Base-by-base conservation (phyloP, 345 rosid genomes). In the Ceriops decandra region DNA sequence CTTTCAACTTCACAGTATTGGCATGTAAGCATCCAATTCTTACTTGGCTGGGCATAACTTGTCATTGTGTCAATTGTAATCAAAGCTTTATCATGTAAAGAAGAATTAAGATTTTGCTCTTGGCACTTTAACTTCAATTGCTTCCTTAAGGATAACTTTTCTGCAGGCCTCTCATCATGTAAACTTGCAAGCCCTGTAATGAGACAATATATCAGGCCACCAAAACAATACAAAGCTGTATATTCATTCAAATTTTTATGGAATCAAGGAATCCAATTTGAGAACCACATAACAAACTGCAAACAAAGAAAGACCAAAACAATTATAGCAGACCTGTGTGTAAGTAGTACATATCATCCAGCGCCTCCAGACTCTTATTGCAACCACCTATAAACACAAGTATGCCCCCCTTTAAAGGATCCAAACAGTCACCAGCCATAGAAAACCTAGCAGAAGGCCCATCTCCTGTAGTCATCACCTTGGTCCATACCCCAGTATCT, bases 391-490 rank as follows among this genome's bases (percentile, higher is more conserved):
- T 70, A 71, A 95, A 81, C 65, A 86, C 78, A 68, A 92, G 92
- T 69, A 84, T 80, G 17, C 99, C 97, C 52, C 82, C 77, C 76
- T 81, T 88, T 63, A 82, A 71, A 3, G 98, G 99, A 84, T 90
- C 96, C 80, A 92, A 85, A 76, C 87, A 87, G 68, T 87, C 99
- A 76, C 98, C 96, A 17, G 96, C 85, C 47, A 90, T 83, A 62
- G 99, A 92, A 81, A 95, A 95, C 80, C 97, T 95, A 32, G 99
- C 90, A 69, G 91, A 90, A 66, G 99, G 99, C 46, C 93, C 95
- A 75, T 85, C 86, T 52, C 96, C 93, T 2, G 72, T 74, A 59
- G 99, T 84, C 36, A 82, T 77, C 74, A 86, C 81, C 73, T 82
- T 87, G 31, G 95, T 88, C 98, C 98, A 95, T 20, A 87, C 24